phyloP scores from a whole-genome alignment of 2,329 filamentous ascomycete genomes.

The Stemphylium beticola region DNA sequence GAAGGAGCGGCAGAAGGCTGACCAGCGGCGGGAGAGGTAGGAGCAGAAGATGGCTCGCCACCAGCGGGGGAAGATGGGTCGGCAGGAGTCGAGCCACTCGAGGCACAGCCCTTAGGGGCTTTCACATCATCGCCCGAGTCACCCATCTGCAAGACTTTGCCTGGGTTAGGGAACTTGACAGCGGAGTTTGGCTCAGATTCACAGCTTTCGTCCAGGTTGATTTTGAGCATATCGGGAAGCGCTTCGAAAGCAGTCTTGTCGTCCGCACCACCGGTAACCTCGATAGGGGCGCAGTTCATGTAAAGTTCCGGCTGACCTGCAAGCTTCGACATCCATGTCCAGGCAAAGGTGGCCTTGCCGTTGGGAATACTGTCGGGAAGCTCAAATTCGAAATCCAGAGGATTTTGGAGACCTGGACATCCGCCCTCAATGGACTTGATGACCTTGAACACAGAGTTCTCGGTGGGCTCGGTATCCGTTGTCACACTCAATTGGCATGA shows the following conservation, averaged over 20 bases:
- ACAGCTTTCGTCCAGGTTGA: slow-evolving; percentile 69
- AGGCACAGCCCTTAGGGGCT: slow-evolving; percentile 33
- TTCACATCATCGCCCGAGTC: slow-evolving; percentile 18
- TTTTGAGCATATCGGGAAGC: slow-evolving; percentile 76
- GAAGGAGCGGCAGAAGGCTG: slow-evolving; percentile 9
- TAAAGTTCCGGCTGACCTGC: slow-evolving; percentile 82
- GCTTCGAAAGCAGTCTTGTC: slow-evolving; percentile 59
- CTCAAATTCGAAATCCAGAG: slow-evolving; percentile 65
- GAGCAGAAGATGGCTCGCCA: slow-evolving; percentile 12
- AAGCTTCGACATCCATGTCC: slow-evolving; percentile 87
- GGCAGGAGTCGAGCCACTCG: slow-evolving; percentile 24
- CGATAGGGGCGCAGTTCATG: slow-evolving; percentile 88
- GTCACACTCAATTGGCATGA: slow-evolving; percentile 88
- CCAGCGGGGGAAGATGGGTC: slow-evolving; percentile 19
- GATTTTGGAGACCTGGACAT: slow-evolving; percentile 65
- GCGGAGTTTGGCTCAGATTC: slow-evolving; percentile 60
- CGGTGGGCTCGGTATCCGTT: slow-evolving; percentile 60
- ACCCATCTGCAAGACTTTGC: slow-evolving; percentile 60
- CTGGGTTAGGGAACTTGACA: slow-evolving; percentile 70
- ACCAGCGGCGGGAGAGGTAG: slow-evolving; percentile 16
- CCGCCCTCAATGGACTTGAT: slow-evolving; percentile 88
- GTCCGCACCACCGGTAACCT: slow-evolving; percentile 60
- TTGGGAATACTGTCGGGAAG: slow-evolving; percentile 74
- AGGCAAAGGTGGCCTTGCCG: slow-evolving; percentile 82
- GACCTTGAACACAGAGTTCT: slow-evolving; percentile 76